Conservation (phyloP, 148 eudicot species). For the Camellia sinensis region DNA sequence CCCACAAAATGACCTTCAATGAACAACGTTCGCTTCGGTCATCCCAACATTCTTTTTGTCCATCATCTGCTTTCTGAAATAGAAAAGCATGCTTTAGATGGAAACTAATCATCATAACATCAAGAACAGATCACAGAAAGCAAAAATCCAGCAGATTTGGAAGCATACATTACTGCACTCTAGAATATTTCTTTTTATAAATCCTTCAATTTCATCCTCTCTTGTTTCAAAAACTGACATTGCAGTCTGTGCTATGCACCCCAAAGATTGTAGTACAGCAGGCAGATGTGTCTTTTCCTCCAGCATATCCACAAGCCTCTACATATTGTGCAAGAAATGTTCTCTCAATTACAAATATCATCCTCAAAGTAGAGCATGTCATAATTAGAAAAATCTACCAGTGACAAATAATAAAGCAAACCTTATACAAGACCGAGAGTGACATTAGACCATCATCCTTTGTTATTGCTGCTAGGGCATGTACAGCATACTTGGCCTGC, state of each 20-base stretch:
- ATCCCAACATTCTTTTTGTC: slow-evolving; percentile 67
- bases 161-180: slow-evolving; percentile 61
- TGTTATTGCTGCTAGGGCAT: slow-evolving; percentile 92
- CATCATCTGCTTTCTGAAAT: slow-evolving; percentile 58
- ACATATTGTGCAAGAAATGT: slow-evolving; percentile 27
- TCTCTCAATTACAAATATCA: slow-evolving; percentile 12
- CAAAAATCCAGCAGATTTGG: slow-evolving; percentile 8
- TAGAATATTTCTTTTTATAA: slow-evolving; percentile 64
- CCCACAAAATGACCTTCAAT: slow-evolving; percentile 54
- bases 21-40: slow-evolving; percentile 83
- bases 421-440: slow-evolving; percentile 96
- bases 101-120: not conserved
- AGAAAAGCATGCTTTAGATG: slow-evolving; percentile 14
- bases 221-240: slow-evolving; percentile 97
- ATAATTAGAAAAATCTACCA: not conserved
- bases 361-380: not conserved
- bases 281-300: slow-evolving; percentile 82
- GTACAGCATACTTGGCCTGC: slow-evolving; percentile 98
- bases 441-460: slow-evolving; percentile 95
- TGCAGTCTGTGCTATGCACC: slow-evolving; percentile 96
- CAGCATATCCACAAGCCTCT: slow-evolving; percentile 97
- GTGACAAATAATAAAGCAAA: slow-evolving; percentile 18
- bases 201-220: slow-evolving; percentile 76
- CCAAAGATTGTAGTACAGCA: slow-evolving; percentile 87
- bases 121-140: not conserved